phyloP scores from a whole-genome alignment of 2,329 filamentous ascomycete species.

The Furcasterigmium furcatum region DNA sequence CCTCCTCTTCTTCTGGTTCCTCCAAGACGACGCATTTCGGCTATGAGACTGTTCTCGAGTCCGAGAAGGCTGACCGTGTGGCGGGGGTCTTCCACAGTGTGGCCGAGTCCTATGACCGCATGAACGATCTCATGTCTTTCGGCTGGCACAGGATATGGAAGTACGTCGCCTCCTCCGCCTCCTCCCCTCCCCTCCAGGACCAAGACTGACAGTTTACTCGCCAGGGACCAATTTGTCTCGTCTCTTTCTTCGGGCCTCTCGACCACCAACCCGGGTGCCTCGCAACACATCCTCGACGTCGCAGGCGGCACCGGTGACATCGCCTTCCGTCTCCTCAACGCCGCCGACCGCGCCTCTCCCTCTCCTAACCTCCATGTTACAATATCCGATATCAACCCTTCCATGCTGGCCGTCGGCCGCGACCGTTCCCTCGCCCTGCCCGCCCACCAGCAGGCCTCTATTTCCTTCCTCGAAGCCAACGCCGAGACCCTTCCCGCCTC shows the following conservation, averaged over 20 bases:
- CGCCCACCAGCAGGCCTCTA: conserved; percentile 50
- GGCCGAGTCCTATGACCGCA: conserved; percentile 89
- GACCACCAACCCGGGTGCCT: conserved; percentile 35
- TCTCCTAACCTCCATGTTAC: conserved; percentile 82
- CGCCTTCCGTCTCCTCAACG: conserved; percentile 91
- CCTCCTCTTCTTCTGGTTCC: conserved; percentile 19
- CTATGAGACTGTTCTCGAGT: conserved; percentile 79
- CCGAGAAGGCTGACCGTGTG: conserved; percentile 70
- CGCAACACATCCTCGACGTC: conserved; percentile 84
- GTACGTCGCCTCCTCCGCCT: conserved; percentile 31
- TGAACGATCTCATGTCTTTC: conserved; percentile 99
- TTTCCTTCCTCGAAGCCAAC: conserved; percentile 84
- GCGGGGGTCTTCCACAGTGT: conserved; percentile 92
- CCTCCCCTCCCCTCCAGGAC: not conserved
- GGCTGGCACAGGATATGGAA: conserved; percentile 97
- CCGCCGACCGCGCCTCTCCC: conserved; percentile 75
- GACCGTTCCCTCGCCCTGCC: conserved; percentile 66
- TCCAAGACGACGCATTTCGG: conserved; percentile 82
- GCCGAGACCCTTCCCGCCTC: conserved; percentile 67
- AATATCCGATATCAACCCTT: conserved; percentile 92
- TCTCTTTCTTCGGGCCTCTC: conserved; percentile 78
- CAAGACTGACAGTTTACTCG: conserved; percentile 6
- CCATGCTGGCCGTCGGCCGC: conserved; percentile 87
- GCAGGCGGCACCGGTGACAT: conserved; percentile 97
- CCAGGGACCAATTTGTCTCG: conserved; percentile 84